Percentiles rank a stretch among this genome's conserved stretches.
Conservation (phyloP, 2,329 filamentous ascomycete species). For the Cladophialophora carrionii region DNA sequence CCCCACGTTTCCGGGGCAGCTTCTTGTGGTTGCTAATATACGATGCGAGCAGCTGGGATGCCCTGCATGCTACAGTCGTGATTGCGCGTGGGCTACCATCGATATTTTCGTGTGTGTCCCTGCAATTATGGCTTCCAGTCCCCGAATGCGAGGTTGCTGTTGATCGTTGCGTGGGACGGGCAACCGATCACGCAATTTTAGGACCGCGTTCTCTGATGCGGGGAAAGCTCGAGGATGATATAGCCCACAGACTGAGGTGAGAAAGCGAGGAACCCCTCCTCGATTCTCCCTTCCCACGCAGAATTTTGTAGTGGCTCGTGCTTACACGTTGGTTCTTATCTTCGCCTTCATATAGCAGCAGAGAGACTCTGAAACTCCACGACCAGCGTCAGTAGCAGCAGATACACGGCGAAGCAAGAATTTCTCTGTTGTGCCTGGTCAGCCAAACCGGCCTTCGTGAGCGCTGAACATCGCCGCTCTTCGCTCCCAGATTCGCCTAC, state of each 20-base stretch:
- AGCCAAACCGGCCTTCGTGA: not conserved
- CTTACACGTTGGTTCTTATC: not conserved
- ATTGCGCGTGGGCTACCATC: not conserved
- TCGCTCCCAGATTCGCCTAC: not conserved
- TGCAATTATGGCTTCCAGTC: not conserved
- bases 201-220: slow-evolving; percentile 2
- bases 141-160: not conserved
- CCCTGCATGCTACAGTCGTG: not conserved
- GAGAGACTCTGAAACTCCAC: not conserved
- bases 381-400: not conserved
- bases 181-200: slow-evolving; percentile 13
- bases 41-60: not conserved
- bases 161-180: slow-evolving; percentile 5
- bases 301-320: not conserved
- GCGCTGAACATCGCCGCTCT: not conserved
- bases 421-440: not conserved
- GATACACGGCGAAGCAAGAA: not conserved
- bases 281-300: not conserved
- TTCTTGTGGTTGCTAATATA: not conserved
- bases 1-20: not conserved
- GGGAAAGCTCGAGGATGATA: slow-evolving; percentile 1
- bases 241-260: not conserved
- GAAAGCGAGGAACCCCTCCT: slow-evolving; percentile 6
- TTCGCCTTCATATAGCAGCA: not conserved
- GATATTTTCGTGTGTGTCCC: not conserved